Percentiles rank a stretch among this genome's conserved stretches.
These are phyloP conservation scores for Brassica rapa DNA, from an alignment of 345 rosid genomes.

Conservation along the genomic window DNA sequence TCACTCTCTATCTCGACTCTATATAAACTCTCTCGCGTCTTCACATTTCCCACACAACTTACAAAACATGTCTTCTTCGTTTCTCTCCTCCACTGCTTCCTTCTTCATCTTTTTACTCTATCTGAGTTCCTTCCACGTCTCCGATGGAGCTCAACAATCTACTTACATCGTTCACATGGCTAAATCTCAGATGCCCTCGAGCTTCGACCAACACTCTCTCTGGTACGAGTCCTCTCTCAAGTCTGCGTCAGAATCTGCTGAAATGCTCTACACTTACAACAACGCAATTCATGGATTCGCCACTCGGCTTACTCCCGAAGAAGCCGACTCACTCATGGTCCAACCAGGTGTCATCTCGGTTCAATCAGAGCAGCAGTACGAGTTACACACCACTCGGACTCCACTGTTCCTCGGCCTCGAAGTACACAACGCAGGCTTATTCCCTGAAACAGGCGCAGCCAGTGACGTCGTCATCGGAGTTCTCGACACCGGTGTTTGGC, in stretches of 20 bases:
- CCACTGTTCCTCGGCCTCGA: slow-evolving; percentile 64
- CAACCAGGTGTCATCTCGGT: slow-evolving; percentile 53
- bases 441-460: slow-evolving; percentile 36
- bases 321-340: slow-evolving; percentile 48
- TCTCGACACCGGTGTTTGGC: slow-evolving; percentile 65
- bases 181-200: slow-evolving; percentile 66
- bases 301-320: slow-evolving; percentile 45
- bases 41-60: slow-evolving; percentile 2
- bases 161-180: slow-evolving; percentile 92
- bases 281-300: slow-evolving; percentile 62
- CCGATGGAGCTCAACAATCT: slow-evolving; percentile 28
- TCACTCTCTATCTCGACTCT: not conserved
- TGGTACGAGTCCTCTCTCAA: slow-evolving; percentile 81
- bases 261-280: slow-evolving; percentile 59
- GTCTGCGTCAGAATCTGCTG: slow-evolving; percentile 58
- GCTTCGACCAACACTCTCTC: slow-evolving; percentile 60
- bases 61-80: slow-evolving; percentile 16
- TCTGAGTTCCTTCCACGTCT: slow-evolving; percentile 46
- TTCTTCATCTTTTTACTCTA: slow-evolving; percentile 30
- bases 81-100: slow-evolving; percentile 8
- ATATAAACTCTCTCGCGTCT: slow-evolving; percentile 1
- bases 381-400: slow-evolving; percentile 62
- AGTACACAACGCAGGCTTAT: slow-evolving; percentile 26
- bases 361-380: slow-evolving; percentile 52
- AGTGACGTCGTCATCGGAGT: slow-evolving; percentile 55